Base-by-base conservation (phyloP, 164 flowering plant genomes). In the Macadamia integrifolia region DNA sequence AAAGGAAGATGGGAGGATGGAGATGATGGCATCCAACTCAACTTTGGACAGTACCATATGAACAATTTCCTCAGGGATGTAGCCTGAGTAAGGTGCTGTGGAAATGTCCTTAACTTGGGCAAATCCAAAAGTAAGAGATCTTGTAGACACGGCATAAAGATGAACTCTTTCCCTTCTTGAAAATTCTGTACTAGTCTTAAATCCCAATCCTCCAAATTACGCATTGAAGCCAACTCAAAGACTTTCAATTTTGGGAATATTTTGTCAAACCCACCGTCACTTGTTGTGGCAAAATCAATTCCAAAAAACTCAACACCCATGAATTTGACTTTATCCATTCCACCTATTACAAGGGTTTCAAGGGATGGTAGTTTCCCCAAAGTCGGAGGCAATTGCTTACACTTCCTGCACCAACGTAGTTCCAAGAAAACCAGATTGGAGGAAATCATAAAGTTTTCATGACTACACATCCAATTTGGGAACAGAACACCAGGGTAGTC, bases 141-240 rank as follows among this genome's bases (percentile, higher is more conserved):
- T 12, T 6, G 42, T 14, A 65, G 43, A 50, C 6, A 11, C 10
- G 67, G 67, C 67, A 65, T 65, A 28, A 50, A 6, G 13, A 50
- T 50, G 12, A 50, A 9, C 13, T 50, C 12, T 50, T 3, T 6
- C 3, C 55, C 52, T 17, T 52, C 35, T 29, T 65, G 23, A 23
- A 23, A 23, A 23, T 23, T 23, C 23, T 23, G 44, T 52, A 14
- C 1, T 14, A 17, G 28, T 12, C 4, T 11, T 6, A 50, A 15
- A 30, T 65, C 43, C 67, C 67, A 65, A 9, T 15, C 58, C 28
- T 65, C 23, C 30, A 50, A 65, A 18, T 65, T 65, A 5, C 14
- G 6, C 58, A 65, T 65, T 30, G 23, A 17, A 23, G 8, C 5
- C 58, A 15, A 65, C 12, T 7, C 6, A 12, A 31, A 65, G 67